Evolutionary conservation across 352 stramenopile genomes (phyloP), one percentile per base, ranked within the genome.

Genomic region (Globisporangium nagaii): DNA sequence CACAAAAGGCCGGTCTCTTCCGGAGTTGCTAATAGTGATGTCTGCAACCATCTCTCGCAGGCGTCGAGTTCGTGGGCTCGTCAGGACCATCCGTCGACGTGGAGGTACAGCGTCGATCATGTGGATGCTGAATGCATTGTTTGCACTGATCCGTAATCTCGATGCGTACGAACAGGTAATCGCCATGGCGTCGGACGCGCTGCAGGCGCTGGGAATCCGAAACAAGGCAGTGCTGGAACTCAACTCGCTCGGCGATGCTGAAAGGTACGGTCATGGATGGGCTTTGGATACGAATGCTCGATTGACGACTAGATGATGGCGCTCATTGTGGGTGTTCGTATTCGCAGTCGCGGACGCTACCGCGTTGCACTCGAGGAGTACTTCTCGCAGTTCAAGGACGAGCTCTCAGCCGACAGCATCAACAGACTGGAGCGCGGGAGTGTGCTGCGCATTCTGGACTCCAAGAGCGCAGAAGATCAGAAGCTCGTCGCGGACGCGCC

Each of bases 391-490:
- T 79, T 65, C 66, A 86, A 79, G 58, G 36, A 71, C 45, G 69
- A 90, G 1, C 56, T 95, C 17, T 95, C 85, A 1, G 45, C 63
- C 0, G 85, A 93, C 52, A 95, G 85, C 52, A 65, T 87, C 32
- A 88, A 71, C 25, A 92, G 82, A 31, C 68, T 95, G 15, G 81
- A 90, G 53, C 72, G 86, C 32, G 84, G 84, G 8, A 95, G 84
- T 50, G 77, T 95, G 27, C 65, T 95, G 56, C 84, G 86, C 11
- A 93, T 95, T 41, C 66, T 95, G 11, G 86, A 95, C 56, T 95
- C 86, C 1, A 95, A 94, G 56, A 86, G 69, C 46, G 73, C 80
- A 31, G 45, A 56, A 17, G 86, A 95, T 58, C 75, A 92, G 20
- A 65, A 73, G 35, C 58, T 94, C 55, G 60, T 93, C 31, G 62